Base-by-base conservation (phyloP, 176 grass and related monocot species). In the Tuctoria greenei region DNA sequence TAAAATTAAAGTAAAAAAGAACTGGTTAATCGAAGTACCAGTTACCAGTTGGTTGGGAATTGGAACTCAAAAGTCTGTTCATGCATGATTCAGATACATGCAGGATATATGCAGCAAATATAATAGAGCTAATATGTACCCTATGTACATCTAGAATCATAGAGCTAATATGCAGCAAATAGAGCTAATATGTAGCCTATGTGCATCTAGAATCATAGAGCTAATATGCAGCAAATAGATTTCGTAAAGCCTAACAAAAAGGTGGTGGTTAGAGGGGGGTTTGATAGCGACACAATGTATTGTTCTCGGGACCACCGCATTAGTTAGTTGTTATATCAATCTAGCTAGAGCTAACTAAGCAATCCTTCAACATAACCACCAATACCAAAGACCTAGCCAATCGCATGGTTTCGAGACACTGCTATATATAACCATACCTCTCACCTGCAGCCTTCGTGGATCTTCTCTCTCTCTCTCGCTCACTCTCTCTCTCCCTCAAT, bases 281-380 rank as follows among this genome's bases (percentile, higher is more conserved):
- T 72, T 78, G 79, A 78, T 23, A 50, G 72, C 50, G 72, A 72
- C 65, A 64, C 28, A 35, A 58, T 86, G 66, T 77, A 77, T 69
- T 41, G 85, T 79, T 54, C 28, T 58, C 67, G 40, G 84, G 85
- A 72, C 79, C 79, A 82, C 73, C 73, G 52, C 51, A 78, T 78
- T 82, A 82, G 79, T 82, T 87, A 73, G 74, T 78, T 78, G 85
- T 87, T 77, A 78, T 79, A 82, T 82, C 85, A 60, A 78, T 49
- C 79, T 87, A 78, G 79, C 79, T 87, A 77, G 79, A 66, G 79
- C 55, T 70, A 64, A 77, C 73, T 71, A 71, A 78, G 60, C 67
- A 69, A 56, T 78, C 45, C 74, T 54, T 24, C 46, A 72, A 49
- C 40, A 14, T 71, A 84, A 71, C 66, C 82, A 78, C 82, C 74